These are phyloP conservation scores for Parietaria judaica DNA, from an alignment of 306 rosid species.

Conservation along the genomic window DNA sequence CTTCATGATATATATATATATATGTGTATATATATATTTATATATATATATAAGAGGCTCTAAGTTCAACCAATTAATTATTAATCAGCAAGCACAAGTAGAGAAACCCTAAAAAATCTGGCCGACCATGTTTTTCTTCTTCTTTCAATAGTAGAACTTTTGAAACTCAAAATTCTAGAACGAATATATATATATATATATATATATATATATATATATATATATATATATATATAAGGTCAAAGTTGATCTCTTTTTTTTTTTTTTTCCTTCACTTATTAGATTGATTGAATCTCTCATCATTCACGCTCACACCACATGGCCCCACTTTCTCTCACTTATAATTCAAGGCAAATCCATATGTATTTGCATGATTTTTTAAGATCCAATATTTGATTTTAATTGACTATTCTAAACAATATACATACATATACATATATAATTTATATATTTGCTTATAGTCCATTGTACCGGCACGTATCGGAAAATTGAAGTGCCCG, in stretches of 20 bases:
- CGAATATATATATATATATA: background rate
- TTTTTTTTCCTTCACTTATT: background rate
- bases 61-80: background rate
- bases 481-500: no score
- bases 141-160: background rate
- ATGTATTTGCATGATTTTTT: background rate
- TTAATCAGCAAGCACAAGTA: background rate
- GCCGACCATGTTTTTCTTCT: slow-evolving; percentile 1
- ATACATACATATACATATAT: background rate
- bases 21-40: no score
- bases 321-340: slow-evolving; percentile 6
- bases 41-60: no score
- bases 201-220: no score
- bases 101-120: background rate
- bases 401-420: background rate
- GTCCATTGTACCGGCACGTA: no score
- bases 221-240: background rate
- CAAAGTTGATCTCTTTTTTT: slow-evolving; percentile 1
- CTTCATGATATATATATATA: background rate
- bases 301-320: slow-evolving; percentile 7
- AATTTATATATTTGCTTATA: background rate
- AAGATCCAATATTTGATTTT: background rate
- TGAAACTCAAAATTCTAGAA: background rate
- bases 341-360: slow-evolving; percentile 2
- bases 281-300: background rate